Evolutionary conservation across 2,329 filamentous ascomycete species (phyloP), one percentile per base, ranked within the genome.

Genomic region (Erysiphe pulchra): DNA sequence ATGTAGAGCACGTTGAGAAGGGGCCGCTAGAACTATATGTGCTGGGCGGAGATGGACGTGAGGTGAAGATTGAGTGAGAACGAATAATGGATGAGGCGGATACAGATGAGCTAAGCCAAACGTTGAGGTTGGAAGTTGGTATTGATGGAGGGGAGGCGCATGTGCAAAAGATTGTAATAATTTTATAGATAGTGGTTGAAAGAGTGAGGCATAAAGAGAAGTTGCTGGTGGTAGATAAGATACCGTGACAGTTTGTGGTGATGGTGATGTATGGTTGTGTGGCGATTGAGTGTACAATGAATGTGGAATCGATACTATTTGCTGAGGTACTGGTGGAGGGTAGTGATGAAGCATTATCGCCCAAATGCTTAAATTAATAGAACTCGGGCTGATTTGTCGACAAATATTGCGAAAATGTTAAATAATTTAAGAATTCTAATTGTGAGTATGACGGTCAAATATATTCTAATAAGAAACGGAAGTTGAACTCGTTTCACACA

Each of bases 201-300:
- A 69, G 51, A 84, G 69, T 50, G 80, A 72, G 18, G 85, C 72
- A 61, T 84, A 92, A 65, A 92, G 92, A 8, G 83, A 90, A 44
- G 79, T 75, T 3, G 84, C 80, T 33, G 77, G 74, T 46, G 83
- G 73, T 46, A 92, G 73, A 60, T 86, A 77, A 49, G 75, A 77
- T 56, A 92, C 84, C 57, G 73, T 66, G 52, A 75, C 56, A 51
- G 66, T 65, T 43, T 71, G 69, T 36, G 50, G 46, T 14, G 39
- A 14, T 24, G 20, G 20, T 6, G 20, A 6, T 3, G 20, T 24
- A 24, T 24, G 6, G 20, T 24, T 24, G 3, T 6, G 45, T 12
- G 34, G 36, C 38, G 40, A 38, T 12, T 34, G 14, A 34, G 32
- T 12, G 14, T 34, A 34, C n/a, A 13, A 7, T 14, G 43, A 32